These are phyloP conservation scores for Apium graveolens DNA, from an alignment of 129 eudicot species.

Conservation along the genomic window DNA sequence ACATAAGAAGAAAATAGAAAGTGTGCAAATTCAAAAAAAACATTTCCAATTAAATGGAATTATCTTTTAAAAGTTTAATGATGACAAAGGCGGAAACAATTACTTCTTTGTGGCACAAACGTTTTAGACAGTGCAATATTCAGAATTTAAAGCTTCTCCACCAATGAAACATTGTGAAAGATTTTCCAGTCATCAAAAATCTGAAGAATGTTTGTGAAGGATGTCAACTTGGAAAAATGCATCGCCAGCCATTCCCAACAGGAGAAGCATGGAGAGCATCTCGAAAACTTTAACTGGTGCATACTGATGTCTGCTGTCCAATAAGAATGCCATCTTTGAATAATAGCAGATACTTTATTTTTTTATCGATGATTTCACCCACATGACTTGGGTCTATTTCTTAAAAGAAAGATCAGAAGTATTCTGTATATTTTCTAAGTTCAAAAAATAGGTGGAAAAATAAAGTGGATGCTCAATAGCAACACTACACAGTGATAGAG, in stretches of 20 bases:
- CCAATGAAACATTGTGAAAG: constrained; percentile 3
- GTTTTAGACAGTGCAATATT: neutral
- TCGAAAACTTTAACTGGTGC: neutral
- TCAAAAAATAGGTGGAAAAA: constrained; percentile 8
- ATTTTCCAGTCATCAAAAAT: neutral
- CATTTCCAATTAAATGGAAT: too few species aligned
- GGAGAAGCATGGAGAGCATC: neutral
- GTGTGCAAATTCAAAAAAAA: too few species aligned
- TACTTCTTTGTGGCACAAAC: too few species aligned
- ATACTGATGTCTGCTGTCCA: constrained; percentile 15
- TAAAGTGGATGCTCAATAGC: constrained; percentile 8
- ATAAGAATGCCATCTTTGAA: neutral
- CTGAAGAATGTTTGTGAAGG: constrained; percentile 14
- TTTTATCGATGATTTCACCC: constrained; percentile 17
- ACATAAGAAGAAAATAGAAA: too few species aligned
- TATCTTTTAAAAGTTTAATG: too few species aligned
- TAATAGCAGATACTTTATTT: constrained; percentile 11
- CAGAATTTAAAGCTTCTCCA: neutral
- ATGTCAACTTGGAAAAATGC: constrained; percentile 10
- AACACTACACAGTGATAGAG: neutral
- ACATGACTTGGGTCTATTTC: constrained; percentile 22
- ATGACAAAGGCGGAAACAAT: too few species aligned
- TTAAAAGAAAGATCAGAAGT: constrained; percentile 11
- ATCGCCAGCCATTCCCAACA: constrained; percentile 2
- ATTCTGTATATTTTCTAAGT: neutral